Evolutionary conservation across 768 basidiomycete genomes (phyloP).

Genomic region (Amanita pallidorosea): DNA sequence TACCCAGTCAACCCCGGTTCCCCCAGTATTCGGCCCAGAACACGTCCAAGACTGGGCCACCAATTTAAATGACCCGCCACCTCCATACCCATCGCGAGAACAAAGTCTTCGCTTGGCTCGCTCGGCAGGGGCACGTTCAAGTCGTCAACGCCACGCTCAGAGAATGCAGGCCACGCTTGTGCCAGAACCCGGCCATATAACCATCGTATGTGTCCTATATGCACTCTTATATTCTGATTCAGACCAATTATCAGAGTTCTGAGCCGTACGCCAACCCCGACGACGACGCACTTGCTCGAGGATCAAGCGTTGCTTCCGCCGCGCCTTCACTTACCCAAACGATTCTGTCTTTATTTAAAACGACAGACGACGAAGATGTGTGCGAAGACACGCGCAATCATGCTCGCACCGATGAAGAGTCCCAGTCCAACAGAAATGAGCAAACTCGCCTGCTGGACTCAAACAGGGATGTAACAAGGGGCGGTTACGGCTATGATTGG

Average conservation of each 20-base stretch:
- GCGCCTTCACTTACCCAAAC: conserved; percentile 63
- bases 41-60: neutral
- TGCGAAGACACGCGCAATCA: conserved; percentile 23
- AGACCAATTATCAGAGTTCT: neutral
- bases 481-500: conserved; percentile 1
- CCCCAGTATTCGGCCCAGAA: neutral
- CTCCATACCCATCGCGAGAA: conserved; percentile 6
- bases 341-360: conserved; percentile 54
- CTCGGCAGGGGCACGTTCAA: neutral
- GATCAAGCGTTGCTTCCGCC: conserved; percentile 37
- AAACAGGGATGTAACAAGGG: neutral
- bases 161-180: neutral
- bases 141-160: neutral
- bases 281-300: neutral
- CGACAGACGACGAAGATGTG: conserved; percentile 34
- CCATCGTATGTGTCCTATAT: too few species aligned
- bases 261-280: neutral
- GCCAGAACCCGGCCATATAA: neutral
- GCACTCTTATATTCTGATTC: neutral
- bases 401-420: conserved; percentile 26
- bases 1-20: neutral
- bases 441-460: neutral
- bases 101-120: neutral
- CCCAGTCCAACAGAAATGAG: conserved; percentile 12
- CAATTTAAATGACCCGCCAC: conserved; percentile 3